phyloP scores from a whole-genome alignment of 176 grass and related monocot genomes.

The Calamus simplicifolius region DNA sequence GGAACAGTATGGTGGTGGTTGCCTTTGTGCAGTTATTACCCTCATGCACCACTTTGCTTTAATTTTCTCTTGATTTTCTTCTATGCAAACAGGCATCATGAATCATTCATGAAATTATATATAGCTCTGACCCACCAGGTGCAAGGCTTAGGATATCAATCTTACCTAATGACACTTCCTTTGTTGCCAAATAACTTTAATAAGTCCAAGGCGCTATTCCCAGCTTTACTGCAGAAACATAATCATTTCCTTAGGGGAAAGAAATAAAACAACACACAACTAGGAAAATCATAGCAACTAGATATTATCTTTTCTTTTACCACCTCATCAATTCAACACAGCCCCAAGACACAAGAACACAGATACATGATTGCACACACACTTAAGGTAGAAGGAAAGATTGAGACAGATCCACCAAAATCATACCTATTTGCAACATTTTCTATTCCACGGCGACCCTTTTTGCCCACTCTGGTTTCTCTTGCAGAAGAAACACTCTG shows the following conservation, averaged over 20 bases:
- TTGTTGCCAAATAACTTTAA: conserved; percentile 88
- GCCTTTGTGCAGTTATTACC: too few relatives aligned
- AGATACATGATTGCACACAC: not conserved
- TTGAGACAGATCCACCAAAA: too few relatives aligned
- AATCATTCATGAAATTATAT: too few relatives aligned
- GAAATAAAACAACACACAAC: not conserved
- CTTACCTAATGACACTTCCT: conserved; percentile 79
- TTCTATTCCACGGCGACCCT: conserved; percentile 61
- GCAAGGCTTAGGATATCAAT: not conserved
- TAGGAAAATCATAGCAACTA: not conserved
- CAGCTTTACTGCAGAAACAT: too few relatives aligned
- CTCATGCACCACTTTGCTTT: too few relatives aligned
- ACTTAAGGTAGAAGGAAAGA: too few relatives aligned
- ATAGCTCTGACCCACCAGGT: too few relatives aligned
- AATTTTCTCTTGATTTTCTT: too few relatives aligned
- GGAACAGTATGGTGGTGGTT: too few relatives aligned
- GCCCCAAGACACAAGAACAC: conserved; percentile 5
- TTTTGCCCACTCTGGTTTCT: conserved; percentile 80
- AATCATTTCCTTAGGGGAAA: too few relatives aligned
- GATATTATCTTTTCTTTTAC: not conserved
- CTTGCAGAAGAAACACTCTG: conserved; percentile 85
- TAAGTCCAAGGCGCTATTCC: conserved; percentile 7
- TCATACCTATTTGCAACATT: conserved; percentile 56
- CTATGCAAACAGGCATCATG: too few relatives aligned
- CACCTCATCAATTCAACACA: not conserved